Conservation (phyloP, 2,329 filamentous ascomycete species). For the Exophiala viscosa region DNA sequence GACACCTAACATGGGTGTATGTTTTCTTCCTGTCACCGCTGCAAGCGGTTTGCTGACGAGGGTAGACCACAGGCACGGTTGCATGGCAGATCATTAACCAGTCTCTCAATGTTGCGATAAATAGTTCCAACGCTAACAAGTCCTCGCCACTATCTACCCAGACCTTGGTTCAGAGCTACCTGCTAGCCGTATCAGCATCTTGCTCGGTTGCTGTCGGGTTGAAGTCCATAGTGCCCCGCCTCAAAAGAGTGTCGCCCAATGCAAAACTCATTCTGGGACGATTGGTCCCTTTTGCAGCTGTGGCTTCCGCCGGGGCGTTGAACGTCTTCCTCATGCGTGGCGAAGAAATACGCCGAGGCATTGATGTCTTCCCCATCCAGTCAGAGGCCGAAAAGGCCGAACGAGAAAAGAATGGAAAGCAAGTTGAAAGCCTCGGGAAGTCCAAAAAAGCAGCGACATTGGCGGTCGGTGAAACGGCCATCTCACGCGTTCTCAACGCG, state of each 20-base stretch:
- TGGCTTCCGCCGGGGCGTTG: slow-evolving; percentile 82
- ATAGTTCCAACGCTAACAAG: slow-evolving; percentile 94
- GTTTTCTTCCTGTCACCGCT: background rate
- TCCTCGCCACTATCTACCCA: slow-evolving; percentile 79
- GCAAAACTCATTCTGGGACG: slow-evolving; percentile 73
- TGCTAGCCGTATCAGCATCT: slow-evolving; percentile 84
- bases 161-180: slow-evolving; percentile 83
- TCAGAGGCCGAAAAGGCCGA: slow-evolving; percentile 64
- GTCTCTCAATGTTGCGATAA: slow-evolving; percentile 96
- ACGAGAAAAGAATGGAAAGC: slow-evolving; percentile 61
- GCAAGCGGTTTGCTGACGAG: slow-evolving; percentile 1
- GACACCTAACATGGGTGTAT: slow-evolving; percentile 54
- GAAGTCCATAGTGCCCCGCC: slow-evolving; percentile 80
- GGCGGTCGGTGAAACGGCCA: slow-evolving; percentile 87
- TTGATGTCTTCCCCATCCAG: slow-evolving; percentile 83
- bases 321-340: slow-evolving; percentile 98
- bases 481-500: slow-evolving; percentile 87
- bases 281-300: slow-evolving; percentile 94
- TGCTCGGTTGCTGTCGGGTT: slow-evolving; percentile 91
- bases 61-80: slow-evolving; percentile 70
- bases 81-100: slow-evolving; percentile 96
- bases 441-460: slow-evolving; percentile 82
- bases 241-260: slow-evolving; percentile 70
- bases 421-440: slow-evolving; percentile 73
- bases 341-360: slow-evolving; percentile 89